These are phyloP conservation scores for Phytophthora idaei DNA, from an alignment of 352 stramenopile species.

Conservation along the genomic window DNA sequence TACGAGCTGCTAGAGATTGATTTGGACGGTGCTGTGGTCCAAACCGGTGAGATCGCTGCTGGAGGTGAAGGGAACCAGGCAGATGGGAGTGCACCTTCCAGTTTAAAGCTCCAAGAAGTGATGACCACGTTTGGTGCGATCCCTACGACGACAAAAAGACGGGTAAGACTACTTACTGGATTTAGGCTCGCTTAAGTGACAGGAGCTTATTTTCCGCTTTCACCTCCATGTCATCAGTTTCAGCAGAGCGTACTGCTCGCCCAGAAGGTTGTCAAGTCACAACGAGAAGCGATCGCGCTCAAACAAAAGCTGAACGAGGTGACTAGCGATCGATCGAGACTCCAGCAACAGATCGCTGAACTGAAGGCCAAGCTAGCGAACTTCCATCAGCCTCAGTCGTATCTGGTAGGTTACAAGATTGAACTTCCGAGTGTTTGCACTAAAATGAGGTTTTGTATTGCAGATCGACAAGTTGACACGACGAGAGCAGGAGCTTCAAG, in stretches of 20 bases:
- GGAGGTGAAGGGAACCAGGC: neutral
- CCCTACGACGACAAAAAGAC: slow-evolving; percentile 65
- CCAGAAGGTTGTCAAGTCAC: slow-evolving; percentile 71
- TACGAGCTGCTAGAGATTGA: slow-evolving; percentile 82
- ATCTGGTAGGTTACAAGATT: slow-evolving; percentile 45
- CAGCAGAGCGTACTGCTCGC: slow-evolving; percentile 74
- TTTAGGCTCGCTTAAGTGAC: neutral
- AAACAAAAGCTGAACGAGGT: slow-evolving; percentile 46
- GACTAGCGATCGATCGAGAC: slow-evolving; percentile 28
- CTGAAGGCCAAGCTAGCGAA: slow-evolving; percentile 48
- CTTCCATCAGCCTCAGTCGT: slow-evolving; percentile 77
- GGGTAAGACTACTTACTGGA: slow-evolving; percentile 34
- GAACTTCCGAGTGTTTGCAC: neutral
- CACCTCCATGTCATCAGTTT: slow-evolving; percentile 43
- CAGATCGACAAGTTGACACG: slow-evolving; percentile 70
- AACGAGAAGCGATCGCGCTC: slow-evolving; percentile 54
- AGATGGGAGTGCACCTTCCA: neutral
- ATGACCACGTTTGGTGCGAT: slow-evolving; percentile 72
- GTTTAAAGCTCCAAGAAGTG: slow-evolving; percentile 44
- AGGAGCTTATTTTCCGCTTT: neutral
- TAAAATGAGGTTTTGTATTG: neutral
- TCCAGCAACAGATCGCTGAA: slow-evolving; percentile 38
- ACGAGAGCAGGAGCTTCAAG: slow-evolving; percentile 52
- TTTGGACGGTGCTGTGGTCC: slow-evolving; percentile 66
- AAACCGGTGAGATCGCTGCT: slow-evolving; percentile 55